Evolutionary conservation across 176 grass and related monocot species (phyloP).

Genomic region (Pharus latifolius): DNA sequence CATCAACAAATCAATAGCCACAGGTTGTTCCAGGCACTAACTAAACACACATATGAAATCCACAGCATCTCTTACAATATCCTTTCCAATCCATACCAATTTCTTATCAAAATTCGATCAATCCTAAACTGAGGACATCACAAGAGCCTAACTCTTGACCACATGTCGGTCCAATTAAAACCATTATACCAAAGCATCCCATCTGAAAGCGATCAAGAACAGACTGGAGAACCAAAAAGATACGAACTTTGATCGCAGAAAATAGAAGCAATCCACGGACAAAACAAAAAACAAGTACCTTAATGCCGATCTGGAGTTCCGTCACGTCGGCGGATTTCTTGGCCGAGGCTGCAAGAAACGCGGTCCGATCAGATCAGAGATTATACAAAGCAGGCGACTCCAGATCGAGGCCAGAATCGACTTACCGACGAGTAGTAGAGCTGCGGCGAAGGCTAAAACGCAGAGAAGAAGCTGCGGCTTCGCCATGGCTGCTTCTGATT

Average conservation of each 20-base stretch:
- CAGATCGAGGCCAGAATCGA: not conserved
- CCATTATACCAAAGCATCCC: not conserved
- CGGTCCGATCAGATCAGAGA: conserved; percentile 25
- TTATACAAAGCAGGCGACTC: not conserved
- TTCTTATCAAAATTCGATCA: not conserved
- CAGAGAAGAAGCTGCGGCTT: conserved; percentile 21
- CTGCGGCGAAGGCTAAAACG: not conserved
- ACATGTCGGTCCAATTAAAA: not conserved
- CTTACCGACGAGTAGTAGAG: conserved; percentile 34
- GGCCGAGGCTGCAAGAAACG: conserved; percentile 42
- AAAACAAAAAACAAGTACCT: conserved; percentile 21
- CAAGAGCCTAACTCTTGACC: too few species aligned
- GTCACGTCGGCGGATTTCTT: conserved; percentile 81
- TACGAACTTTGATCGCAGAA: not conserved
- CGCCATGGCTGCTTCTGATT: conserved; percentile 27
- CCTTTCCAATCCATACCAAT: not conserved
- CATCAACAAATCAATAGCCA: too few species aligned
- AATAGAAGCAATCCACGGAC: not conserved
- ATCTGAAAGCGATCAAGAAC: not conserved
- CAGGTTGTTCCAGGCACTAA: too few species aligned
- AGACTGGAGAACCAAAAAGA: too few species aligned
- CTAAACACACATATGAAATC: too few species aligned
- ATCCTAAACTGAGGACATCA: too few species aligned
- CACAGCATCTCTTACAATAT: not conserved
- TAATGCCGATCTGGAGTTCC: conserved; percentile 92